Percentiles rank a stretch among this genome's conserved stretches.
Evolutionary conservation across 179 eudicot genomes (phyloP).

Genomic region (Dionaea muscipula): DNA sequence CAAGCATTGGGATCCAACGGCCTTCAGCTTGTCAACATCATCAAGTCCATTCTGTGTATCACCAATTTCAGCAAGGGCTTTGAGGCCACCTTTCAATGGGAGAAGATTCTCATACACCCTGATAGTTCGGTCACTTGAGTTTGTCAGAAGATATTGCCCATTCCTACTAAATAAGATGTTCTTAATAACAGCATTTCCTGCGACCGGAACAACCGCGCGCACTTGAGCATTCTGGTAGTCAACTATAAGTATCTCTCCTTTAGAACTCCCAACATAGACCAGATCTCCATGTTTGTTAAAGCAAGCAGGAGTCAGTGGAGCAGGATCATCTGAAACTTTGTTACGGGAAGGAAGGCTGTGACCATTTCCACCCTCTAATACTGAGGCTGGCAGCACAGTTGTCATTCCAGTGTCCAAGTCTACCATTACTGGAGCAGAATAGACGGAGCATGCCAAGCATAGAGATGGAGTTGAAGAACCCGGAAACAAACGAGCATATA

Average conservation of each 20-base stretch:
- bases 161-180: conserved; percentile 68
- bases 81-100: conserved; percentile 46
- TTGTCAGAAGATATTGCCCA: conserved; percentile 83
- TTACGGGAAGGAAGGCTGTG: conserved; percentile 44
- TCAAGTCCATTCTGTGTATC: conserved; percentile 27
- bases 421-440: conserved; percentile 82
- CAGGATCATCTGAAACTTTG: conserved; percentile 69
- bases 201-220: conserved; percentile 45
- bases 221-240: conserved; percentile 45
- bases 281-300: conserved; percentile 82
- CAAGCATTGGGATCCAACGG: conserved; percentile 62
- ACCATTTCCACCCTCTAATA: conserved; percentile 35
- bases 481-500: conserved; percentile 77
- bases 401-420: conserved; percentile 44
- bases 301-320: conserved; percentile 79
- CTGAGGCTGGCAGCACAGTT: conserved; percentile 58
- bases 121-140: conserved; percentile 78
- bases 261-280: conserved; percentile 87
- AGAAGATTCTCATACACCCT: conserved; percentile 88
- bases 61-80: conserved; percentile 35
- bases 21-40: conserved; percentile 59
- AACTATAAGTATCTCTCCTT: conserved; percentile 83
- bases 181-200: conserved; percentile 73
- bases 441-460: conserved; percentile 79
- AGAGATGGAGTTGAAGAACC: conserved; percentile 69